Percentiles rank a stretch among this genome's conserved stretches.
phyloP scores from a whole-genome alignment of 2,329 filamentous ascomycete species.

The Westerdykella ornata region DNA sequence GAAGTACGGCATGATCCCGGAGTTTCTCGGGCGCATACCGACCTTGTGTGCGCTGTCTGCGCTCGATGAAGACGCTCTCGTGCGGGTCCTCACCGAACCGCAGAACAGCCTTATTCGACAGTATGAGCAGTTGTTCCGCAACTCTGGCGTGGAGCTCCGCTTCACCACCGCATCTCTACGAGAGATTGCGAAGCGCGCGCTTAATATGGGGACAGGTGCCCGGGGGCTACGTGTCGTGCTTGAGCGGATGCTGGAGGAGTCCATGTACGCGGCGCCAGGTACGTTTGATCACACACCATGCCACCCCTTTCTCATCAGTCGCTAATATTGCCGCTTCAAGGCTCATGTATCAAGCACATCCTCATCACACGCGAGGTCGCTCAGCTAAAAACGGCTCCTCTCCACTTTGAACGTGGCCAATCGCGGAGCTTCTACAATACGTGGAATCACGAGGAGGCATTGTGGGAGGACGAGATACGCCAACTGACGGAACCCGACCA shows the following conservation, averaged over 20 bases:
- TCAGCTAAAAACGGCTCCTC: slow-evolving; percentile 35
- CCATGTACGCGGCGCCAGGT: slow-evolving; percentile 46
- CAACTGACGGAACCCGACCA: slow-evolving; percentile 22
- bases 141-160: slow-evolving; percentile 66
- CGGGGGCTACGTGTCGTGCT: slow-evolving; percentile 45
- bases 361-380: slow-evolving; percentile 44
- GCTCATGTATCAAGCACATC: slow-evolving; percentile 41
- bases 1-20: slow-evolving; percentile 84
- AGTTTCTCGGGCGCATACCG: slow-evolving; percentile 91
- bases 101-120: slow-evolving; percentile 82
- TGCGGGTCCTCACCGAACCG: slow-evolving; percentile 86
- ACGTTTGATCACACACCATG: slow-evolving; percentile 2
- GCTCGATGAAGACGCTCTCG: slow-evolving; percentile 60
- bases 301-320: not conserved
- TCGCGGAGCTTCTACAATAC: slow-evolving; percentile 36
- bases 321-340: slow-evolving; percentile 10
- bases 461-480: slow-evolving; percentile 39
- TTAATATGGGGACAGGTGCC: slow-evolving; percentile 64
- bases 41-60: slow-evolving; percentile 80
- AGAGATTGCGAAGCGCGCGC: slow-evolving; percentile 67
- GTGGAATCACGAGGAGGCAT: slow-evolving; percentile 41
- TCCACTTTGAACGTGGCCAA: slow-evolving; percentile 42
- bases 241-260: slow-evolving; percentile 42
- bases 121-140: slow-evolving; percentile 80
- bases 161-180: slow-evolving; percentile 79